Base-by-base conservation (phyloP, 371 early-diverging fungal genomes). In the Zychaea mexicana region DNA sequence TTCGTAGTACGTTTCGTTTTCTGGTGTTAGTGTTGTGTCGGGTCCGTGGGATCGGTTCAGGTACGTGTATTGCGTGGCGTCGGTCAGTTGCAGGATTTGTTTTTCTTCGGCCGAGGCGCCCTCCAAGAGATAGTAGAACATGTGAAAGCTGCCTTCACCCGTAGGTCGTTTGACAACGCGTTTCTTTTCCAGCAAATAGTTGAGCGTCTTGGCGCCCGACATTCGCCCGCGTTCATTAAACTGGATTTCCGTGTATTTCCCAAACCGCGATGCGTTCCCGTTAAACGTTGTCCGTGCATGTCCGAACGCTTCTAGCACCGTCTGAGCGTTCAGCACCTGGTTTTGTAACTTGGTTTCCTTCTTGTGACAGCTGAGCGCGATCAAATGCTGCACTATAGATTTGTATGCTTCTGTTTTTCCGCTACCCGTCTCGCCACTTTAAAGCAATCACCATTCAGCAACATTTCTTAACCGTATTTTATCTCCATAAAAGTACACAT, bases 391-490 rank as follows among this genome's bases (percentile, higher is more conserved):
- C 31, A 90, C 63, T 12, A 90, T 78, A 39, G 83, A 70, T 59
- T 82, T 83, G 27, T 81, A 75, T 13, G 85, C 77, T 69, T 94
- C 93, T 0, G 93, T 88, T 74, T 96, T 97, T 55, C 98, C 98
- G 42, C 92, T 87, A 26, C 93, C 96, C n/a, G 91, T 82, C 66
- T 95, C 94, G 38, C 98, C 98, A 76, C 94, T 94, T n/a, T n/a
- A n/a, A n/a, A n/a, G n/a, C n/a, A n/a, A n/a, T n/a, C n/a, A n/a
- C n/a, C n/a, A n/a, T n/a, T n/a, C n/a, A n/a, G n/a, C n/a, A n/a
- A n/a, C n/a, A n/a, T n/a, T n/a, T n/a, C n/a, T n/a, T n/a, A n/a
- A n/a, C n/a, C n/a, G n/a, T n/a, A n/a, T n/a, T n/a, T n/a, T n/a
- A n/a, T n/a, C n/a, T n/a, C n/a, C n/a, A n/a, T n/a, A n/a, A n/a